Percentiles rank a stretch among this genome's conserved stretches.
Evolutionary conservation across 257 asterid genomes (phyloP).

Genomic region (Solanum tarijense): DNA sequence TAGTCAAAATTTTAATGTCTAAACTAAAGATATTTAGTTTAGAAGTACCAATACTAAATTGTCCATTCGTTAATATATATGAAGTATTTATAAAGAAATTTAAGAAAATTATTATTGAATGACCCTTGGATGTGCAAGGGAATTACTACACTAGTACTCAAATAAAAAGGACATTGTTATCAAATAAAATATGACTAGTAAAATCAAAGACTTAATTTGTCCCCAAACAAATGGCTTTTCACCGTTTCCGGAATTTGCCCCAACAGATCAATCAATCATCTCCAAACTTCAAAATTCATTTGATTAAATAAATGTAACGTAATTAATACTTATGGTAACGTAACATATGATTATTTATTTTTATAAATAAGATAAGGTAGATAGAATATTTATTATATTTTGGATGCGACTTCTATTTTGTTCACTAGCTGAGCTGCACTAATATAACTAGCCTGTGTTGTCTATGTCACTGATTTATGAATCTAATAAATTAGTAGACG

Average conservation of each 20-base stretch:
- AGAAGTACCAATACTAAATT: too few relatives aligned
- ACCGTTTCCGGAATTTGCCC: neutral
- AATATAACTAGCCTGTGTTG: neutral
- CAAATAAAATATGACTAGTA: neutral
- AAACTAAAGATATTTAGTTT: too few relatives aligned
- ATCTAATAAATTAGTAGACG: neutral
- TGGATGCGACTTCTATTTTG: neutral
- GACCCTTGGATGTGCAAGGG: too few relatives aligned
- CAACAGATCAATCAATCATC: neutral
- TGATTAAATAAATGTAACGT: neutral
- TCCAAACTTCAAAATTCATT: neutral
- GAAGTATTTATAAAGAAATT: too few relatives aligned
- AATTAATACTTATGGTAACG: neutral
- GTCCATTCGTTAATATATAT: too few relatives aligned
- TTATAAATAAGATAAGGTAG: neutral
- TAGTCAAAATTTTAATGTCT: too few relatives aligned
- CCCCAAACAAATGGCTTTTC: neutral
- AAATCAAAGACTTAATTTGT: neutral
- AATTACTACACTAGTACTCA: too few relatives aligned
- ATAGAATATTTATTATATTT: neutral
- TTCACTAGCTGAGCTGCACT: neutral
- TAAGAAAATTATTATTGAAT: too few relatives aligned
- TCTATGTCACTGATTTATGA: neutral
- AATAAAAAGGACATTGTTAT: too few relatives aligned
- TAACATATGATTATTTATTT: neutral